Conservation (phyloP, 208 protist genomes). For the Trypanosoma congolense region DNA sequence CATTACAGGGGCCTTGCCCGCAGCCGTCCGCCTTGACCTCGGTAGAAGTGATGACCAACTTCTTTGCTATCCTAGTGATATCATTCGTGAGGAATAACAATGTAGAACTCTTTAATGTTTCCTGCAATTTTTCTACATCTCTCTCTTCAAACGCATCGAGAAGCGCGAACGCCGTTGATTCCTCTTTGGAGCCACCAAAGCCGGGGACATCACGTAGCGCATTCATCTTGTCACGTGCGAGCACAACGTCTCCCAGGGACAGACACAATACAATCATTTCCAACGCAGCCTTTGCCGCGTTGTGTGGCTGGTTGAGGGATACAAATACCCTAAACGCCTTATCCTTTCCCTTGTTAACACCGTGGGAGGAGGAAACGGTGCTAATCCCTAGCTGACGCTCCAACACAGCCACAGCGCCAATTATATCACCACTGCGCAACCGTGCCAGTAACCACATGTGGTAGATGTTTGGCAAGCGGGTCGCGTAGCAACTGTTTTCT, state of each 20-base stretch:
- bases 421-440: constrained; percentile 37
- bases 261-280: constrained; percentile 59
- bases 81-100: constrained; percentile 67
- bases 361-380: neutral
- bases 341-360: no score
- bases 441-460: constrained; percentile 34
- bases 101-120: constrained; percentile 38
- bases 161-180: constrained; percentile 36
- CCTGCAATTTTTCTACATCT: constrained; percentile 48
- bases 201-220: constrained; percentile 45
- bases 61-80: constrained; percentile 57
- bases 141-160: constrained; percentile 57
- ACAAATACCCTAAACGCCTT: constrained; percentile 41
- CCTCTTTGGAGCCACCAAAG: constrained; percentile 55
- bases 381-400: constrained; percentile 15
- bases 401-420: constrained; percentile 17
- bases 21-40: neutral
- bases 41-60: constrained; percentile 23
- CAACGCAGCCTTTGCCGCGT: constrained; percentile 66
- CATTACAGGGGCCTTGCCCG: constrained; percentile 3
- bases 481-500: constrained; percentile 28
- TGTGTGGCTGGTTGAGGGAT: constrained; percentile 61
- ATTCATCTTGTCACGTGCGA: constrained; percentile 62
- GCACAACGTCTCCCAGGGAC: constrained; percentile 35
- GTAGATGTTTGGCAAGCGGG: constrained; percentile 64